Evolutionary conservation across 345 rosid species (phyloP).

Genomic region (Salix dunnii): DNA sequence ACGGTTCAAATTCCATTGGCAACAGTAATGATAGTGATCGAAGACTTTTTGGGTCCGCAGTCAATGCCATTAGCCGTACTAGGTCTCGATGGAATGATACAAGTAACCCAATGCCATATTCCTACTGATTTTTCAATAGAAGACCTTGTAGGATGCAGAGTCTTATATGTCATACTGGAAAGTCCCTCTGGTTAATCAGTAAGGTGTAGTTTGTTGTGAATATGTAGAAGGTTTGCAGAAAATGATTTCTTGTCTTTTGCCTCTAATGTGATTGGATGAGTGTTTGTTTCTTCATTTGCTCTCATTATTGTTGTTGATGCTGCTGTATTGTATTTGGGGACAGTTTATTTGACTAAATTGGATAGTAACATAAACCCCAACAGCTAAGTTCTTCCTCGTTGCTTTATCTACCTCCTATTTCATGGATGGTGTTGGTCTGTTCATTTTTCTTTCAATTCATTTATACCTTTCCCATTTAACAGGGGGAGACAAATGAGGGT

Average conservation of each 20-base stretch:
- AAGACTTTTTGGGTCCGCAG: conserved; percentile 53
- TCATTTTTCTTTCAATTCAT: too few relatives aligned
- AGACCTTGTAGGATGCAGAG: conserved; percentile 1
- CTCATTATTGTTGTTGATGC: too few relatives aligned
- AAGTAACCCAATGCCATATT: conserved; percentile 35
- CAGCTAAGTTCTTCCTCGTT: too few relatives aligned
- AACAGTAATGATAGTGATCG: conserved; percentile 54
- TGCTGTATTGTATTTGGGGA: too few relatives aligned
- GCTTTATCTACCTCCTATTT: too few relatives aligned
- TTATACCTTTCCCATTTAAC: too few relatives aligned
- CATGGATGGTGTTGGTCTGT: too few relatives aligned
- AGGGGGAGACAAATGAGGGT: too few relatives aligned
- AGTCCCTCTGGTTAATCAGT: background rate
- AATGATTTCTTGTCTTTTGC: background rate
- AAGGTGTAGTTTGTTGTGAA: conserved; percentile 1
- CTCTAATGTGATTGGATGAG: too few relatives aligned
- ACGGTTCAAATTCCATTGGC: conserved; percentile 47
- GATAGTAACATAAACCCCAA: too few relatives aligned
- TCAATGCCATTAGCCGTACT: conserved; percentile 50
- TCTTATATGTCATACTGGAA: background rate
- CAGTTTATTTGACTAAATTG: too few relatives aligned
- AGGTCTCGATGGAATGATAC: conserved; percentile 54
- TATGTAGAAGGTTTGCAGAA: conserved; percentile 6
- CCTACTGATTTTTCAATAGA: conserved; percentile 22
- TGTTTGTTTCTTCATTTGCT: too few relatives aligned